Evolutionary conservation across 331 rosid genomes (phyloP).

Genomic region (Phaseolus coccineus): DNA sequence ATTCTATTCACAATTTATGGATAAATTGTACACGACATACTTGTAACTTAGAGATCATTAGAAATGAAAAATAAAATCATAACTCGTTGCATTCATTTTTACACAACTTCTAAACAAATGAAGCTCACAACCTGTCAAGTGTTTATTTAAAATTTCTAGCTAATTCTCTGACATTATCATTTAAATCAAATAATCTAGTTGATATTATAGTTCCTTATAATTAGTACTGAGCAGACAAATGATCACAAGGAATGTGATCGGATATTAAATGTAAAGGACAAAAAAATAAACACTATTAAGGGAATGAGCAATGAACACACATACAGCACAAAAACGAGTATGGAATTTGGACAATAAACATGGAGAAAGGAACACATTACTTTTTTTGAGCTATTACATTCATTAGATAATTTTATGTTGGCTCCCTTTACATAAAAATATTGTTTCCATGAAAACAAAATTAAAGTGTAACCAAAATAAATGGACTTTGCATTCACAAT

Average conservation of each 20-base stretch:
- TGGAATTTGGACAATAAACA: neutral
- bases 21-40: neutral
- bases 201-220: slow-evolving; percentile 24
- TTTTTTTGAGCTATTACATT: neutral
- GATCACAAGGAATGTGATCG: slow-evolving; percentile 4
- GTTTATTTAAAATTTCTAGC: slow-evolving; percentile 3
- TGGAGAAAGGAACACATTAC: neutral
- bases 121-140: neutral
- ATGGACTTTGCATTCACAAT: neutral
- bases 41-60: neutral
- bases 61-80: slow-evolving; percentile 1
- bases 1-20: neutral
- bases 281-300: neutral
- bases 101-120: neutral
- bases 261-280: neutral
- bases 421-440: neutral
- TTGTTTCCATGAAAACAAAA: slow-evolving; percentile 16
- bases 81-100: slow-evolving; percentile 5
- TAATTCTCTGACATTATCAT: neutral
- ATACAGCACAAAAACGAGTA: neutral
- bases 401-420: neutral
- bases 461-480: neutral
- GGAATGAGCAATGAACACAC: neutral
- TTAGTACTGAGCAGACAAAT: slow-evolving; percentile 1
- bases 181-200: slow-evolving; percentile 30